Percentiles rank a stretch among this genome's conserved stretches.
phyloP scores from a whole-genome alignment of 495 filamentous ascomycete genomes.

The Aspergillus haitiensis region DNA sequence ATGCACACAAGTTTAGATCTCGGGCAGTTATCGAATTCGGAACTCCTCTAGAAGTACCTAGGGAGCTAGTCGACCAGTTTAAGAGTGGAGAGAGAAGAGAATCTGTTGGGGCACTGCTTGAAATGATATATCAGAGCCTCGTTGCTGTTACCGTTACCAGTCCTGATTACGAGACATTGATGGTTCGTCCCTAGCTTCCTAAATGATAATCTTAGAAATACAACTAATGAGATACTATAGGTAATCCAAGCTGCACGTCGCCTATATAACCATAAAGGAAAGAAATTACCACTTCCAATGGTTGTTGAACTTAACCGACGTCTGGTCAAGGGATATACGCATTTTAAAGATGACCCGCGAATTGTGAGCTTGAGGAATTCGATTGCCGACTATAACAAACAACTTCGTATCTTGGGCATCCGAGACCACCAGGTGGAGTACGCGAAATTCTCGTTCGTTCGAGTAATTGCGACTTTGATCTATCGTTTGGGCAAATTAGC shows the following conservation, averaged over 20 bases:
- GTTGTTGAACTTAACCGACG: slow-evolving; percentile 96
- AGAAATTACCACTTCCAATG: slow-evolving; percentile 89
- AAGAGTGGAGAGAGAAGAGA: slow-evolving; percentile 77
- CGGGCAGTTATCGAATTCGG: slow-evolving; percentile 97
- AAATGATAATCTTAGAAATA: background rate
- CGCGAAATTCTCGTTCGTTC: slow-evolving; percentile 73
- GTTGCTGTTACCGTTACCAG: slow-evolving; percentile 88
- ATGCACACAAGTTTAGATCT: slow-evolving; percentile 97
- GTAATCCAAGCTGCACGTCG: slow-evolving; percentile 90
- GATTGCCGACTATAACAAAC: slow-evolving; percentile 83
- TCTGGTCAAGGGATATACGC: slow-evolving; percentile 85
- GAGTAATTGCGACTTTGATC: slow-evolving; percentile 72
- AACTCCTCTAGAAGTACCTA: slow-evolving; percentile 76
- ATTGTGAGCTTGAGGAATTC: slow-evolving; percentile 76
- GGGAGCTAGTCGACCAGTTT: slow-evolving; percentile 81
- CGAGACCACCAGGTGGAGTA: slow-evolving; percentile 96
- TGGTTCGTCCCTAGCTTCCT: slow-evolving; percentile 55
- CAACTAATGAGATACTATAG: slow-evolving; percentile 45
- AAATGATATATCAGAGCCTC: slow-evolving; percentile 81
- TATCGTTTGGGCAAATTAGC: slow-evolving; percentile 77
- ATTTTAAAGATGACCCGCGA: slow-evolving; percentile 88
- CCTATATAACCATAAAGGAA: slow-evolving; percentile 90
- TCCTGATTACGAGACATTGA: slow-evolving; percentile 95
- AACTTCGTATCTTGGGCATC: slow-evolving; percentile 80
- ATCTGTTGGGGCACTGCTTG: slow-evolving; percentile 76